Evolutionary conservation across 306 rosid genomes (phyloP).

Genomic region (Potentilla sterilis): DNA sequence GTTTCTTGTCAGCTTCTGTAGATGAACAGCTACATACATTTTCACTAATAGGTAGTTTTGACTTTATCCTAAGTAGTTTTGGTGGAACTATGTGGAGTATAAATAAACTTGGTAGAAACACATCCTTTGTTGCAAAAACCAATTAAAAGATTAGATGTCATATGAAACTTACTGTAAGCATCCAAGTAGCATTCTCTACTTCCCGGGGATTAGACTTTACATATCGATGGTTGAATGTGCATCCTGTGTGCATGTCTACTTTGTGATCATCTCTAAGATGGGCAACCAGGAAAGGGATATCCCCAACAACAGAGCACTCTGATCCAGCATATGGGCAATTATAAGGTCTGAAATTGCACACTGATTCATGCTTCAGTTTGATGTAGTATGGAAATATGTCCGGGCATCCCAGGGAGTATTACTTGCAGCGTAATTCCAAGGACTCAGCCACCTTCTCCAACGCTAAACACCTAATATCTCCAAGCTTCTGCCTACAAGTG

Average conservation of each 20-base stretch:
- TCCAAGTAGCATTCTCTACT: conserved; percentile 99
- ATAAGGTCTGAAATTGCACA: conserved; percentile 93
- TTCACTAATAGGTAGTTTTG: not conserved
- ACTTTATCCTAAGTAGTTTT: not conserved
- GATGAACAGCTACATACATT: not conserved
- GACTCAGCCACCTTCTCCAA: conserved; percentile 99
- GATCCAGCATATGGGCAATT: conserved; percentile 98
- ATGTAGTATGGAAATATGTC: conserved; percentile 97
- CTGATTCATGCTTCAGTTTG: conserved; percentile 91
- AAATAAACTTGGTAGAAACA: not conserved
- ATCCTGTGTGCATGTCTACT: conserved; percentile 99
- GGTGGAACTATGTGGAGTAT: too few relatives aligned
- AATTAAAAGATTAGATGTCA: conserved; percentile 18
- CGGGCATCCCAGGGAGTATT: conserved; percentile 84
- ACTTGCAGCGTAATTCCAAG: conserved; percentile 94
- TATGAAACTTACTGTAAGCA: conserved; percentile 87
- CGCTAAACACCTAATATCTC: conserved; percentile 97
- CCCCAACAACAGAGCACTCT: conserved; percentile 87
- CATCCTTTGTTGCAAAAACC: not conserved
- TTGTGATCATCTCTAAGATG: conserved; percentile 98
- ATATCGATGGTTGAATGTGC: conserved; percentile 96
- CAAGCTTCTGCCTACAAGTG: conserved; percentile 99
- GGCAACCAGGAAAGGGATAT: conserved; percentile 87
- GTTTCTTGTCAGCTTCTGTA: not conserved
- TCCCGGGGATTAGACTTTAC: conserved; percentile 98